Percentiles rank a stretch among this genome's conserved stretches.
These are phyloP conservation scores for Plasmodiophora brassicae DNA, from an alignment of 208 protist species.

Conservation along the genomic window DNA sequence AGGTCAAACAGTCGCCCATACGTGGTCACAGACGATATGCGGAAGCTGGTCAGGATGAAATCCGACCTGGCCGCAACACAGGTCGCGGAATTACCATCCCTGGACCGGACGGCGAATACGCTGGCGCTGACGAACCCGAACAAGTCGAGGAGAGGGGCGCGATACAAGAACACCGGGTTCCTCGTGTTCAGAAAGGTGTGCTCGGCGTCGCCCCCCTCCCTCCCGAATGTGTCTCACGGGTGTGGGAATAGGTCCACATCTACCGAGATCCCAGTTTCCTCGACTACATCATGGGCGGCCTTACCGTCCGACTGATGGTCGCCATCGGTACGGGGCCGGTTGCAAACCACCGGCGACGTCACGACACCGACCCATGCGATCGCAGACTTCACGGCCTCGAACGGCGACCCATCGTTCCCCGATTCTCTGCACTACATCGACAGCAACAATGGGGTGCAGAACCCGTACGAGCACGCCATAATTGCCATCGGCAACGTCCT, in stretches of 20 bases:
- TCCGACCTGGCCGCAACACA: too few relatives aligned
- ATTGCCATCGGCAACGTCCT: constrained; percentile 51
- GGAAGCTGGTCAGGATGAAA: too few relatives aligned
- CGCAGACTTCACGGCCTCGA: constrained; percentile 51
- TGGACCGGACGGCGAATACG: too few relatives aligned
- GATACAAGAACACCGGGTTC: background rate
- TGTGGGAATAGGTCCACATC: background rate
- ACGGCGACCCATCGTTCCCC: constrained; percentile 37
- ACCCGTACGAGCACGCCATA: constrained; percentile 48
- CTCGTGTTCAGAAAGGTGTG: background rate
- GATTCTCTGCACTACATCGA: constrained; percentile 45
- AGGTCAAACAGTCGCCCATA: too few relatives aligned
- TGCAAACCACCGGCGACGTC: constrained; percentile 38
- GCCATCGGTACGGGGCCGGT: constrained; percentile 41
- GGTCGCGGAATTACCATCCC: too few relatives aligned
- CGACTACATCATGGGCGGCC: constrained; percentile 46
- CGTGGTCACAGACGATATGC: too few relatives aligned
- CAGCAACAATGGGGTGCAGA: background rate
- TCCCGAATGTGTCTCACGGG: background rate
- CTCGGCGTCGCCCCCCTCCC: background rate
- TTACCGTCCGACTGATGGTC: constrained; percentile 42
- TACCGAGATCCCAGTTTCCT: constrained; percentile 44
- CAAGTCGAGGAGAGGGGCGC: too few relatives aligned
- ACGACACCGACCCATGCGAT: constrained; percentile 45
- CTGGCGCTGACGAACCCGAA: too few relatives aligned